phyloP scores from a whole-genome alignment of 2,329 filamentous ascomycete genomes.

The Pseudofabraea citricarpa region DNA sequence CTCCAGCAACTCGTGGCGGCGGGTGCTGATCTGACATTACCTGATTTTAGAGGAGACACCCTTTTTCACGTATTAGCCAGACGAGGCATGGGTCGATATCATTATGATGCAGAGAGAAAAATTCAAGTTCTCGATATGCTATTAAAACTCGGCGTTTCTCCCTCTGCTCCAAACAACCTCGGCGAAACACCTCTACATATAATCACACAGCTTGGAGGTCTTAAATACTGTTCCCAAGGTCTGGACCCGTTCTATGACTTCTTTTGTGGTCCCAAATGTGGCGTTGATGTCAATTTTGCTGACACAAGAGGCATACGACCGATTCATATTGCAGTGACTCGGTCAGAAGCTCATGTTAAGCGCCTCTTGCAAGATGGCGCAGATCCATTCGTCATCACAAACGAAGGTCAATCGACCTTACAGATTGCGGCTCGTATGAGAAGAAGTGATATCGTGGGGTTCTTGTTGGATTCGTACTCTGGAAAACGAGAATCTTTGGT shows the following conservation, averaged over 20 bases:
- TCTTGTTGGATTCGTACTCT: constrained; percentile 6
- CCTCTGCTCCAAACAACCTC: not conserved
- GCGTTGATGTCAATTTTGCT: constrained; percentile 3
- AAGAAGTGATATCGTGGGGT: constrained; percentile 28
- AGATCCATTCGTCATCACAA: constrained; percentile 25
- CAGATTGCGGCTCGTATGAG: constrained; percentile 34
- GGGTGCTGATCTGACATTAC: not conserved
- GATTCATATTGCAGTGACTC: constrained; percentile 11
- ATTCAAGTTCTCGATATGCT: not conserved
- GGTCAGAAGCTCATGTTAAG: constrained; percentile 6
- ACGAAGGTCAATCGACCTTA: constrained; percentile 32
- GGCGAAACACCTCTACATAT: constrained; percentile 5
- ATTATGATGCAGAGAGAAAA: not conserved
- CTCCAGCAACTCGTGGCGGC: not conserved
- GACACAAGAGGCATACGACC: constrained; percentile 19
- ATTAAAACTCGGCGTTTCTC: constrained; percentile 3
- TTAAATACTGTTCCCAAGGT: not conserved
- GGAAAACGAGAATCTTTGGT: not conserved
- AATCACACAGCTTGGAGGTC: not conserved
- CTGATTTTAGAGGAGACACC: not conserved
- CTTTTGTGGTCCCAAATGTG: constrained; percentile 2
- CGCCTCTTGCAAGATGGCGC: constrained; percentile 29
- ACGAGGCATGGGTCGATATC: not conserved
- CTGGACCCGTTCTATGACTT: not conserved
- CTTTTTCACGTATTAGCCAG: not conserved